Base-by-base conservation (phyloP, 1,284 basidiomycete genomes). In the Irpex rosettiformis region DNA sequence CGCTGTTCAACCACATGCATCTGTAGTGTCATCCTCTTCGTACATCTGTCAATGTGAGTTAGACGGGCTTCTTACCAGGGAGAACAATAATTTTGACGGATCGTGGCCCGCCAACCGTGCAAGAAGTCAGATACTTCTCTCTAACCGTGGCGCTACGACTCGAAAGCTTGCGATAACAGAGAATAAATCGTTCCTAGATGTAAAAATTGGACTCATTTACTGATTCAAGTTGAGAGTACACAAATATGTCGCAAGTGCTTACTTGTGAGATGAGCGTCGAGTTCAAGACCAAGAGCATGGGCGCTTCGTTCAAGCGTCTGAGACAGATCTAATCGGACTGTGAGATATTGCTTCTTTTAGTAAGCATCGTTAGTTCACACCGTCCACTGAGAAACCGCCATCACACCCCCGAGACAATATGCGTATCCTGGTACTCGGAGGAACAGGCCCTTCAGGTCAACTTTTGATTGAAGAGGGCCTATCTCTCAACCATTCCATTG, bases 341-440 rank as follows among this genome's bases (percentile, higher is more conserved):
- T 16, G n/a, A 40, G 2, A 40, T 40, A n/a, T 40, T n/a, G 33
- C 33, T 40, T 40, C 33, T 40, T 40, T 40, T 40, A n/a, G 33
- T 40, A 40, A 40, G 13, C 33, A 11, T 40, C n/a, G 11, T 40
- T 3, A 5, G 11, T 40, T 40, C 33, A 13, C 33, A 13, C 33
- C 5, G n/a, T n/a, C n/a, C n/a, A n/a, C n/a, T n/a, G n/a, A n/a
- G 13, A 5, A 40, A 51, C 27, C 55, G 51, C 47, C 27, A 28
- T 11, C 22, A 27, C 40, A 2, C 8, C 22, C 13, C 8, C 24
- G 22, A 22, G 43, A 30, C n/a, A 55, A 11, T 43, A 58, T 61
- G 60, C 58, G 56, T 18, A 13, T 61, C 51, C 27, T 61, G 18
- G 54, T 61, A 6, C 57, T 61, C 7, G 60, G 60, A 8, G 57